Evolutionary conservation across 208 protist genomes (phyloP), one percentile per base, ranked within the genome.

Genomic region (Crithidia sp.): DNA sequence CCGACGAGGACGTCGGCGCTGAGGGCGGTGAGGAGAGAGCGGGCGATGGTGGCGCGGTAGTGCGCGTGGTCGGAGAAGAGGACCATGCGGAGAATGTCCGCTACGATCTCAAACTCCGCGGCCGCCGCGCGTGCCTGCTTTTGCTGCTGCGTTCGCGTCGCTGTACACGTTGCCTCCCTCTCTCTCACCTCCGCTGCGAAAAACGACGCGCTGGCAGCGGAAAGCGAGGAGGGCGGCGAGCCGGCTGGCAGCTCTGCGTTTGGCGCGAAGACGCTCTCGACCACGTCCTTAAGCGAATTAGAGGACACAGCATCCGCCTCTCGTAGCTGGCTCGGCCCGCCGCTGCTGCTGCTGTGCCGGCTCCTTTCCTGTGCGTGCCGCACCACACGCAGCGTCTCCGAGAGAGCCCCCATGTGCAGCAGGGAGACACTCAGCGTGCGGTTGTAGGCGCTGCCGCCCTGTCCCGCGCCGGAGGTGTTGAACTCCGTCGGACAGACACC

Each of bases 41-140:
- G 69, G 4, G 88, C 89, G 41, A 82, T 81, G 49, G 59, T 64
- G 13, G 80, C 86, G 64, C 84, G 77, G 70, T 91, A 94, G 77
- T 96, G 92, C 17, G 89, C 84, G 56, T 84, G 74, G 66, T 96
- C 92, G 14, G 82, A 89, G 19, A 96, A 78, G 41, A 96, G 56
- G 56, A 96, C 86, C 86, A 92, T 93, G 14, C 92, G 89, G 43
- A 95, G 63, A 0, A 81, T 53, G 63, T 94, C 90, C 50, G 87
- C 55, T 43, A 85, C 79, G 9, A 87, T 49, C 63, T 92, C 87
- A 12, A 82, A 49, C 19, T 56, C 28, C 28, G 28, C 28, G 37
- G 67, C 64, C 56, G 66, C n/a, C 66, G 41, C 10, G 3, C 39
- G 59, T 5, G 45, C 49, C 12, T 60, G 61, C 57, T 39, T 5